These are phyloP conservation scores for Pseudopyricularia javanii DNA, from an alignment of 2,329 filamentous ascomycete species.

Conservation along the genomic window DNA sequence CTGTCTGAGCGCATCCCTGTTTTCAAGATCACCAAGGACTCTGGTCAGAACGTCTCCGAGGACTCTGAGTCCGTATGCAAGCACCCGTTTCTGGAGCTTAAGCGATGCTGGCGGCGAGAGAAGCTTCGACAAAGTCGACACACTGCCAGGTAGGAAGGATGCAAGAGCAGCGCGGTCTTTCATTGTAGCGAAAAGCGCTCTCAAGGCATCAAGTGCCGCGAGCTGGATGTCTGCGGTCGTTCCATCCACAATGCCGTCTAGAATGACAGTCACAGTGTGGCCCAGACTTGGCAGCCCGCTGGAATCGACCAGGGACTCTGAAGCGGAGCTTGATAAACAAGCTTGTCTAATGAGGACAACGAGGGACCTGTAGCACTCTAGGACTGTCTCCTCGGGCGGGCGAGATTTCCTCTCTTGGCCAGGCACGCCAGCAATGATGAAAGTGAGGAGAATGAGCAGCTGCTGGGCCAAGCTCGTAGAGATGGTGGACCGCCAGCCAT, in stretches of 20 bases:
- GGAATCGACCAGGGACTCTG: slow-evolving; percentile 37
- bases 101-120: slow-evolving; percentile 54
- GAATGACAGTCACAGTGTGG: slow-evolving; percentile 66
- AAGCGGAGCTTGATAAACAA: slow-evolving; percentile 15
- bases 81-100: slow-evolving; percentile 43
- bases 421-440: slow-evolving; percentile 65
- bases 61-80: slow-evolving; percentile 48
- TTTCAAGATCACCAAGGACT: slow-evolving; percentile 46
- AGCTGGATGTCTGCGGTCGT: slow-evolving; percentile 56
- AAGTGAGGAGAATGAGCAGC: slow-evolving; percentile 71
- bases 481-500: slow-evolving; percentile 69
- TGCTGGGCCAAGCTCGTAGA: slow-evolving; percentile 66
- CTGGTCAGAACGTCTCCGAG: slow-evolving; percentile 41
- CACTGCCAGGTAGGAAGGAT: slow-evolving; percentile 76
- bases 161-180: slow-evolving; percentile 65
- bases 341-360: slow-evolving; percentile 51
- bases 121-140: slow-evolving; percentile 69
- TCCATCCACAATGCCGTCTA: slow-evolving; percentile 60
- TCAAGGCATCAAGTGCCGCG: slow-evolving; percentile 54
- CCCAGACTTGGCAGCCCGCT: slow-evolving; percentile 67
- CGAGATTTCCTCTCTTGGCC: slow-evolving; percentile 33
- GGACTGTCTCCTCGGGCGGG: slow-evolving; percentile 60
- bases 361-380: slow-evolving; percentile 61
- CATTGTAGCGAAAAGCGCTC: slow-evolving; percentile 49
- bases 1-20: slow-evolving; percentile 28